Conservation (phyloP, 1,284 basidiomycete species). For the Athelia psychrophila region DNA sequence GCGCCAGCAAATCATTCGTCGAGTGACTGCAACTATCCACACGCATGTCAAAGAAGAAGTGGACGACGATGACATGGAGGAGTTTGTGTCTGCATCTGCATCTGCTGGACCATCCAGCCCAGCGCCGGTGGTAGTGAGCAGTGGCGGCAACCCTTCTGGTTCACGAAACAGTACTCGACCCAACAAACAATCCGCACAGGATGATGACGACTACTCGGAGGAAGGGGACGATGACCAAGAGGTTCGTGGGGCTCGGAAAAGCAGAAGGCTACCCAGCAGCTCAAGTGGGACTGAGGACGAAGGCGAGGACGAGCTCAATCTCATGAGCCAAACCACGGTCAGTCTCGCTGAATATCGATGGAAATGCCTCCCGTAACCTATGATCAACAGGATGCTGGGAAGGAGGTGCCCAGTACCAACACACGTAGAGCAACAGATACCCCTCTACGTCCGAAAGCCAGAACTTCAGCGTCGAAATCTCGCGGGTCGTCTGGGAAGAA, state of each 20-base stretch:
- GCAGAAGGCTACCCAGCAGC: not conserved
- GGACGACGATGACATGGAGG: conserved; percentile 19
- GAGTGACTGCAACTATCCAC: conserved; percentile 41
- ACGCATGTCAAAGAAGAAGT: conserved; percentile 44
- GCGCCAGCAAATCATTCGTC: conserved; percentile 32
- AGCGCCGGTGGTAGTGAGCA: not conserved
- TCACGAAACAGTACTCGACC: not conserved
- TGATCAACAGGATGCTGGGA: conserved; percentile 28
- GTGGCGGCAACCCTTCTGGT: not conserved
- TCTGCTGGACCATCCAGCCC: not conserved
- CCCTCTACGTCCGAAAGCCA: not conserved
- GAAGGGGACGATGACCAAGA: conserved; percentile 17
- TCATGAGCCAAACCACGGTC: conserved; percentile 48
- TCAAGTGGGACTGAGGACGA: conserved; percentile 22
- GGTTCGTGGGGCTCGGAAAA: conserved; percentile 17
- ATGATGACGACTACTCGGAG: conserved; percentile 16
- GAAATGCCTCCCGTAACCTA: conserved; percentile 1
- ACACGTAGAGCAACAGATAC: conserved; percentile 2
- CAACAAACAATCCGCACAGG: conserved; percentile 7
- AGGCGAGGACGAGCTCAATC: conserved; percentile 51
- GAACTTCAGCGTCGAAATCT: not conserved
- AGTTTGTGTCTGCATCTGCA: conserved; percentile 5
- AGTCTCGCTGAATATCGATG: conserved; percentile 9
- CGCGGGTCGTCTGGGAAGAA: conserved; percentile 26
- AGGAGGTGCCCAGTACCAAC: conserved; percentile 31